These are phyloP conservation scores for Phytopythium vexans DNA, from an alignment of 352 stramenopile genomes.

Conservation along the genomic window DNA sequence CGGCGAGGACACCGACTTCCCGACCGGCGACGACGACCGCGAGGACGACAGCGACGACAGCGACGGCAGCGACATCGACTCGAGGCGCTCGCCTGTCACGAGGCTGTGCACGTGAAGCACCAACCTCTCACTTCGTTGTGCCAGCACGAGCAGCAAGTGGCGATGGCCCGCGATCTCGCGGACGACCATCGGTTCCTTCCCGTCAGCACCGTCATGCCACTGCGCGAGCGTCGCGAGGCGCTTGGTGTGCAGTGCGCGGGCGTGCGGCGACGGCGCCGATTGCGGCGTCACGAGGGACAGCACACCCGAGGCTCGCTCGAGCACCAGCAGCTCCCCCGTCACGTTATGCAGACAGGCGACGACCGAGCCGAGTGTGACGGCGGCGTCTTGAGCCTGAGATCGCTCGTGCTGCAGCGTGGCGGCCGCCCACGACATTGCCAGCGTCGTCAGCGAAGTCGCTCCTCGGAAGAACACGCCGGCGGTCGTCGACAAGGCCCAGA, in stretches of 20 bases:
- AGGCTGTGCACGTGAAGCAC: slow-evolving; percentile 51
- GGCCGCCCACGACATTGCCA: slow-evolving; percentile 33
- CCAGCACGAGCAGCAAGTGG: slow-evolving; percentile 34
- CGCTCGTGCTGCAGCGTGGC: background rate
- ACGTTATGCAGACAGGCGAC: slow-evolving; percentile 53
- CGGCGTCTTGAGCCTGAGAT: slow-evolving; percentile 10
- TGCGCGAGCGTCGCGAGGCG: slow-evolving; percentile 22
- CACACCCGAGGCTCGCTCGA: slow-evolving; percentile 25
- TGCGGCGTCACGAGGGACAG: slow-evolving; percentile 39
- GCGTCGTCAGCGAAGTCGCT: slow-evolving; percentile 31
- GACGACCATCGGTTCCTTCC: slow-evolving; percentile 1
- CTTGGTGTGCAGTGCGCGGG: slow-evolving; percentile 6
- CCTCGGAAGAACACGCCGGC: slow-evolving; percentile 64
- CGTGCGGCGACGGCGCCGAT: background rate
- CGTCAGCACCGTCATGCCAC: slow-evolving; percentile 13
- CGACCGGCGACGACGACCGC: background rate
- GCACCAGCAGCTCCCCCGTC: slow-evolving; percentile 71
- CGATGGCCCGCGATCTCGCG: slow-evolving; percentile 33
- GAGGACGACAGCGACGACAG: no score
- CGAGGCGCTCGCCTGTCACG: slow-evolving; percentile 41
- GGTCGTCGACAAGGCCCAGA: slow-evolving; percentile 63
- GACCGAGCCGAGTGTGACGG: slow-evolving; percentile 1
- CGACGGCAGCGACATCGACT: slow-evolving; percentile 28
- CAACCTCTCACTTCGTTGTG: background rate
- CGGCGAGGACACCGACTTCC: slow-evolving; percentile 5